A percentile compares a stretch with the other conserved stretches of the same genome.
Evolutionary conservation across 441 rosid genomes (phyloP).

Genomic region (Adansonia rubrostipa): DNA sequence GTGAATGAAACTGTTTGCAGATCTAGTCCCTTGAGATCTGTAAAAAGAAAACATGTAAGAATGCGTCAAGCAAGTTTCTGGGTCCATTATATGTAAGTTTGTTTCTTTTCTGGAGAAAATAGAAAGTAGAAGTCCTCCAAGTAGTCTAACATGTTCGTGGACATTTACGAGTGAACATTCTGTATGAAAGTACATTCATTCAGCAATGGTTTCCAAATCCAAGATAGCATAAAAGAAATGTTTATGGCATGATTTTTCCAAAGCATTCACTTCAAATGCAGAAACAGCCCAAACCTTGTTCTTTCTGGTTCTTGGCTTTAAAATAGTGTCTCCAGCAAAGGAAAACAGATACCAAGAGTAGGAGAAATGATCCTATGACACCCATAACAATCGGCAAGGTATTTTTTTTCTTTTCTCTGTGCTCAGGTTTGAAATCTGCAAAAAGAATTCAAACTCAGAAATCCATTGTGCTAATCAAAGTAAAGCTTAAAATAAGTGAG

Average conservation of each 20-base stretch:
- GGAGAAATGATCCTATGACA: conserved; percentile 29
- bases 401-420: conserved; percentile 22
- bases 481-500: background rate
- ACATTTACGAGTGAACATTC: background rate
- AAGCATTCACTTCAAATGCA: background rate
- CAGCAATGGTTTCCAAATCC: background rate
- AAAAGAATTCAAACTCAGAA: conserved; percentile 17
- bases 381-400: conserved; percentile 31
- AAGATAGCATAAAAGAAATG: background rate
- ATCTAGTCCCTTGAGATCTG: conserved; percentile 48
- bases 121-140: background rate
- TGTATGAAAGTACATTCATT: background rate
- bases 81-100: background rate
- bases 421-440: conserved; percentile 37
- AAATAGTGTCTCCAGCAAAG: conserved; percentile 36
- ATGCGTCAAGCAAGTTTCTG: background rate
- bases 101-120: background rate
- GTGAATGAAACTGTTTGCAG: conserved; percentile 48
- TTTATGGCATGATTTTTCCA: background rate
- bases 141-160: background rate
- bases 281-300: conserved; percentile 30
- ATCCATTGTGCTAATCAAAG: background rate
- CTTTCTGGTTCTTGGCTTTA: conserved; percentile 24
- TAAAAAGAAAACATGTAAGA: conserved; percentile 16
- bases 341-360: conserved; percentile 25